Conservation (phyloP, 257 asterid species). For the Cruciata laevipes region DNA sequence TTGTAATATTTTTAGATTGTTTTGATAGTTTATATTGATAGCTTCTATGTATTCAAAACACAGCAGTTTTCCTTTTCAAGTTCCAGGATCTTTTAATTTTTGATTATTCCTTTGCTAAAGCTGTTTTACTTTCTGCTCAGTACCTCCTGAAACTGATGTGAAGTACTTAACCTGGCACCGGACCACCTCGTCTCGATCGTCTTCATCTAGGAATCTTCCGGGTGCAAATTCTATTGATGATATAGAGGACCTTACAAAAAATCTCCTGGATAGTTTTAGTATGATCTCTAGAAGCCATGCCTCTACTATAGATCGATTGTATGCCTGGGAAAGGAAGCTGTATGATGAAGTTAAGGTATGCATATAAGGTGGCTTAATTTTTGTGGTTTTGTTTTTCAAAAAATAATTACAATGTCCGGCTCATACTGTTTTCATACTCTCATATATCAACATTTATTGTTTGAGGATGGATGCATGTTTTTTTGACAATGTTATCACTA, state of each 20-base stretch:
- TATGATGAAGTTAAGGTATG: slow-evolving; percentile 96
- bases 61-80: not conserved
- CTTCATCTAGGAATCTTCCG: slow-evolving; percentile 72
- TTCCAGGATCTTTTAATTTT: not conserved
- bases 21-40: not conserved
- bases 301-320: slow-evolving; percentile 83
- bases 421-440: not conserved
- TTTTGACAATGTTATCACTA: not conserved
- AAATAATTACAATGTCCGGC: not conserved
- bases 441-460: not conserved
- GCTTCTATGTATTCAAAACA: not conserved
- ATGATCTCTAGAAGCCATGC: slow-evolving; percentile 97
- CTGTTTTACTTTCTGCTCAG: slow-evolving; percentile 30
- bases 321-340: slow-evolving; percentile 98
- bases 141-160: slow-evolving; percentile 62
- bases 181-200: slow-evolving; percentile 69
- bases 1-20: not conserved
- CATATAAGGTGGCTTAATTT: not conserved
- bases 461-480: not conserved
- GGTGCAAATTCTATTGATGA: slow-evolving; percentile 48
- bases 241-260: slow-evolving; percentile 38
- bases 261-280: slow-evolving; percentile 66
- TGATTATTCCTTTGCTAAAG: slow-evolving; percentile 10
- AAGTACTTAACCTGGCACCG: slow-evolving; percentile 96
- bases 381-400: not conserved